Evolutionary conservation across 129 eudicot species (phyloP), one percentile per base, ranked within the genome.

Genomic region (Silybum marianum): DNA sequence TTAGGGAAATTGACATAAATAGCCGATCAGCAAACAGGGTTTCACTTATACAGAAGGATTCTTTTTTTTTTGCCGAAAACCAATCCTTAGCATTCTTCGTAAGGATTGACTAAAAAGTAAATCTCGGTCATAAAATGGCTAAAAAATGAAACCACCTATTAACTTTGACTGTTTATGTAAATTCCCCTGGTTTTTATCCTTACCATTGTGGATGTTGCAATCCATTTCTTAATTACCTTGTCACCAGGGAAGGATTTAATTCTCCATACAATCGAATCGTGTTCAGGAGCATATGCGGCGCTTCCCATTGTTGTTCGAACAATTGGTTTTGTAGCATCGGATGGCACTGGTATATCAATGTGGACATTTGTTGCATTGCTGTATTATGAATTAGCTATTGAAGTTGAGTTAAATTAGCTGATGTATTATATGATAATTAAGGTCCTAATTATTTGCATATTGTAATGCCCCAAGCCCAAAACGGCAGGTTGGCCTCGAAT

Each of bases 281-380:
- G 86, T 69, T 94, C 98, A 73, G 98, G 98, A 22, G 94, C 95
- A 79, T 94, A 94, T 28, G 91, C 34, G 69, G 98, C 97, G 51
- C 88, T 78, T 32, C 98, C 98, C 94, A 89, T 90, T 14, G 98
- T 87, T 75, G 98, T 90, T n/a, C 91, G 90, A 58, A 94, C 84
- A 71, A 77, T 89, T 13, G 96, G 97, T 78, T 90, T 94, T 16
- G 93, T 87, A 28, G 97, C 92, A 85, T 94, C 97, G 70, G 91
- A 76, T 77, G 97, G 91, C 66, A 90, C 90, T 3, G 97, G 98
- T 67, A 94, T 75, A 78, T 87, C 90, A 78, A 94, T 90, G 78
- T 86, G 92, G 60, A 94, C 98, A 85, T 90, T 86, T 32, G 90
- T 89, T 77, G 97, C 97, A 69, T 88, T 80, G 84, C 97, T 94